Percentiles rank a stretch among this genome's conserved stretches.
Conservation (phyloP, 2,329 filamentous ascomycete species). For the Tolypocladium guangdongense region DNA sequence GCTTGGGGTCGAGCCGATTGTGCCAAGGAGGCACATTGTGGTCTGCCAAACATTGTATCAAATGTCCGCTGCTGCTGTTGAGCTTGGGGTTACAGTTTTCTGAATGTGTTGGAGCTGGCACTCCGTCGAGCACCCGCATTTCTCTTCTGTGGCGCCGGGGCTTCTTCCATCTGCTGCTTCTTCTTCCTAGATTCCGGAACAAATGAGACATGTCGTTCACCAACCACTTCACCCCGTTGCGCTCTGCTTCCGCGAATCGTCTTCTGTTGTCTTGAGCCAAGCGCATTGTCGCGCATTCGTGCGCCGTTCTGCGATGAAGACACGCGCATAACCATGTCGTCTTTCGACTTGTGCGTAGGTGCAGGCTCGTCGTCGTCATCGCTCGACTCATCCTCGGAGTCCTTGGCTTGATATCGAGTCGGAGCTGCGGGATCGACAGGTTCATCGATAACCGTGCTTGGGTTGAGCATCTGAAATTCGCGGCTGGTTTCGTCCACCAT, state of each 20-base stretch:
- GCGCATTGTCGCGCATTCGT: constrained; percentile 41
- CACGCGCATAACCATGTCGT: constrained; percentile 51
- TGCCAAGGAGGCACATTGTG: neutral
- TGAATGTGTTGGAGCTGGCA: constrained; percentile 67
- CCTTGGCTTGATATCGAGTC: constrained; percentile 25
- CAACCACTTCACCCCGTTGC: constrained; percentile 39
- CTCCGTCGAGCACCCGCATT: constrained; percentile 45
- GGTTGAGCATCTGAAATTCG: constrained; percentile 84
- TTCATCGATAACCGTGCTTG: constrained; percentile 55
- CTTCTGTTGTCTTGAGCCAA: constrained; percentile 46
- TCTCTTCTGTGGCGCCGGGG: constrained; percentile 20
- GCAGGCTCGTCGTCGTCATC: constrained; percentile 23
- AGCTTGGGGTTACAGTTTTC: constrained; percentile 40
- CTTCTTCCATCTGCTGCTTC: constrained; percentile 26
- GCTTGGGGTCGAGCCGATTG: neutral
- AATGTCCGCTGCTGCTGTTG: neutral
- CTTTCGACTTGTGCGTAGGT: constrained; percentile 14
- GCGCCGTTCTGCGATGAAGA: constrained; percentile 56
- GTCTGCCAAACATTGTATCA: neutral
- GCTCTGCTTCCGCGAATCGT: constrained; percentile 33
- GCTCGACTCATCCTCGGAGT: constrained; percentile 33
- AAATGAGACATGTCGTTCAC: constrained; percentile 63
- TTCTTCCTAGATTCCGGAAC: constrained; percentile 48
- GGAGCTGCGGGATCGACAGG: constrained; percentile 22
- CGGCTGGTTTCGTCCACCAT: constrained; percentile 78